Base-by-base conservation (phyloP, 169 alveolate genomes). In the Plasmodium gaboni region DNA sequence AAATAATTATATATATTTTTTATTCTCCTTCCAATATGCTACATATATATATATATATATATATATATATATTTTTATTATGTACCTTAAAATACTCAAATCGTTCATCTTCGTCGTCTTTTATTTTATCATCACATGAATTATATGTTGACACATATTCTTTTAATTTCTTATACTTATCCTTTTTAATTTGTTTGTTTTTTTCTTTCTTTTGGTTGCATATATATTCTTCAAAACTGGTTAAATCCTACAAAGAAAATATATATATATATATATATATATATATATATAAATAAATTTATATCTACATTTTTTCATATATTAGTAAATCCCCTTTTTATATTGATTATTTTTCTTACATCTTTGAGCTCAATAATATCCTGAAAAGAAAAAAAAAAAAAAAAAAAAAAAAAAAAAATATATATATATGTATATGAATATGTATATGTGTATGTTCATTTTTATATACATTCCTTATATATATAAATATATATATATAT, bases 31-130 rank as follows among this genome's bases (percentile, higher is more conserved):
- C 1, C 32, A 1, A 26, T 26, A 26, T 26, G 32, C 1, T 64
- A 64, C 12, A 64, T 64, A 64, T 26, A 64, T 64, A 64, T 28
- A 64, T 64, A 28, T 28, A 63, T 22, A 50, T 13, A 22, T 22
- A 22, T 15, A 2, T 70, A 50, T 13, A 32, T 8, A 46, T 26
- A 19, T 51, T 53, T 15, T 53, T 57, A 8, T 38, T 42, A 0
- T 74, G 24, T 69, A 80, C 90, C 85, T 80, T 80, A 61, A 80
- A 80, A 50, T 80, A 80, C 48, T 70, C 90, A 57, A 80, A 80
- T 17, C 90, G 60, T 46, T 38, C 73, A 68, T 80, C 90, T 22
- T 80, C 90, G 55, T 68, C 63, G 24, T 80, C 76, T 9, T 44
- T 24, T 9, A 51, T 48, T 15, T 38, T 67, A 15, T 67, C 22